Evolutionary conservation across 2,329 filamentous ascomycete species (phyloP), one percentile per base, ranked within the genome.

Genomic region (Sphaerostilbella broomeana): DNA sequence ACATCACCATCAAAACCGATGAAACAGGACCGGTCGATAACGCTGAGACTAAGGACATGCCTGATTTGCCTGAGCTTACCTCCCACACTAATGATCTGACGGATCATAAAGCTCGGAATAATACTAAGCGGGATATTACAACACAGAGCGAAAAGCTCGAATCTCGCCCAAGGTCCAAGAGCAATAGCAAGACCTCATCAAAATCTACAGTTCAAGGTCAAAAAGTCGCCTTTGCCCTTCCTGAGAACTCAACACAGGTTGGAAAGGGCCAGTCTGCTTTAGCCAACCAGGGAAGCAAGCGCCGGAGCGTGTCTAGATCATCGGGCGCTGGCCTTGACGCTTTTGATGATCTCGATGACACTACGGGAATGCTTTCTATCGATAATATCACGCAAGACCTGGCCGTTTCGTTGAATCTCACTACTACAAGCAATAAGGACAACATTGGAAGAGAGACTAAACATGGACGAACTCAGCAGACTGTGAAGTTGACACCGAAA

Each of bases 1-100:
- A 78, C 46, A 76, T 77, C 45, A 77, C 73, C 2, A 62, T 75
- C 22, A 66, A 72, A 40, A 63, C 59, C 4, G 64, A 67, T 38
- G 58, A 61, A 16, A 51, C 55, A 17, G 56, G 36, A 6, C 46
- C 46, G 3, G 43, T 38, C 7, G 60, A 66, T 42, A 55, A 52
- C 42, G 60, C 56, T 4, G 54, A 56, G 33, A 57, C 54, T 3
- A 53, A 53, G 34, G 57, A 62, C 4, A 35, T 55, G 44, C 49
- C 52, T 7, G 39, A 35, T 9, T 43, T 56, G 22, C 54, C 53
- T 3, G 60, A 62, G 27, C 44, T 58, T 33, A 60, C 59, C 2
- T 55, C 58, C 4, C 54, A 60, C 19, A 63, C 55, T 35, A 52
- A 53, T 15, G 56, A 52, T 17, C 22, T 55, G 20, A 49, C 53